Percentiles rank a stretch among this genome's conserved stretches.
These are phyloP conservation scores for Nicotiana rustica DNA, from an alignment of 305 asterid genomes.

Conservation along the genomic window DNA sequence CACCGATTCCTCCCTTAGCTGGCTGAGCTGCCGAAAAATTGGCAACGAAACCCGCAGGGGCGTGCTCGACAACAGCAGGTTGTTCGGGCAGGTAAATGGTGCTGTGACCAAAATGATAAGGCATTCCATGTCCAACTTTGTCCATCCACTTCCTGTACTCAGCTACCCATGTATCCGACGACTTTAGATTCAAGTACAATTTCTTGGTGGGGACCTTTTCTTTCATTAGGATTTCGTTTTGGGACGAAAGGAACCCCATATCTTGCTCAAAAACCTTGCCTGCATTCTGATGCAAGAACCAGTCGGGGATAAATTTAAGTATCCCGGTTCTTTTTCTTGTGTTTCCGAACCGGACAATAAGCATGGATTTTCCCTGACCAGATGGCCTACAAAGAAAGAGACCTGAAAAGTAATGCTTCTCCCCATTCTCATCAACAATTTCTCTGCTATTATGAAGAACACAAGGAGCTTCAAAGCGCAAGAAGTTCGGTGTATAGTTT, in stretches of 20 bases:
- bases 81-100: constrained; percentile 64
- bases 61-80: constrained; percentile 90
- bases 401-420: constrained; percentile 68
- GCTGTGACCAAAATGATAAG: constrained; percentile 81
- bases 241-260: constrained; percentile 98
- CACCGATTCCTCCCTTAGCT: constrained; percentile 85
- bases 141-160: constrained; percentile 98
- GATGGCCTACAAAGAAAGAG: constrained; percentile 88
- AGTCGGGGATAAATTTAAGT: constrained; percentile 60
- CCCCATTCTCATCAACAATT: constrained; percentile 61
- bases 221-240: constrained; percentile 80
- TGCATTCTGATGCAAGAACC: constrained; percentile 88
- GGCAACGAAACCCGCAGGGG: constrained; percentile 89
- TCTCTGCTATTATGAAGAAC: constrained; percentile 80
- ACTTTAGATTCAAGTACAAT: constrained; percentile 73
- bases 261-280: constrained; percentile 95
- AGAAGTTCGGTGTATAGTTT: constrained; percentile 58
- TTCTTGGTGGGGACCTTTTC: constrained; percentile 80
- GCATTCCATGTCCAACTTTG: constrained; percentile 93
- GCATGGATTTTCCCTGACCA: constrained; percentile 98
- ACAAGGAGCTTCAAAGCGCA: constrained; percentile 87
- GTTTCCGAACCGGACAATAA: constrained; percentile 84
- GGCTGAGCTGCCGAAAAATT: constrained; percentile 83
- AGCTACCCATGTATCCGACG: constrained; percentile 84
- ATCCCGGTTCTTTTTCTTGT: constrained; percentile 56